Conservation (phyloP, 345 rosid genomes). For the Aurinia saxatilis region DNA sequence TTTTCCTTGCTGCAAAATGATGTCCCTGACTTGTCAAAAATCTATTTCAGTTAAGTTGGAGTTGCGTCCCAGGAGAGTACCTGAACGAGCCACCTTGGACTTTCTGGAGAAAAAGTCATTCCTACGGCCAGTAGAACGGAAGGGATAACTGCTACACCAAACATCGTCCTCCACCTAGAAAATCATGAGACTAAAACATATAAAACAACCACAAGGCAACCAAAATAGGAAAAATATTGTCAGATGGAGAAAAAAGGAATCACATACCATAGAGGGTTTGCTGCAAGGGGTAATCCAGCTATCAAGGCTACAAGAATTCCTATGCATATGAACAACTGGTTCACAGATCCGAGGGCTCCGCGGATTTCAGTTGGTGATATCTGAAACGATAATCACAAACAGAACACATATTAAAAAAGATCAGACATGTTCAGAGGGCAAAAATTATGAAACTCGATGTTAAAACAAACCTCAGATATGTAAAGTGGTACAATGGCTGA, state of each 20-base stretch:
- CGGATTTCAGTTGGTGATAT: constrained; percentile 98
- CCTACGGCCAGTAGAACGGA: constrained; percentile 83
- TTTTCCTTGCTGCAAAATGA: constrained; percentile 73
- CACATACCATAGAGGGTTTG: constrained; percentile 73
- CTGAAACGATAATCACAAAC: constrained; percentile 27
- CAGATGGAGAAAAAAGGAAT: background rate
- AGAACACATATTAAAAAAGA: background rate
- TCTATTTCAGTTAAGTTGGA: background rate
- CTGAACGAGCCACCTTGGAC: constrained; percentile 99
- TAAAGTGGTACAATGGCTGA: constrained; percentile 96
- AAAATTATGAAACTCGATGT: background rate
- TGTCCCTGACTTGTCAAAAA: background rate
- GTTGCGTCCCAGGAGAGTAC: constrained; percentile 29
- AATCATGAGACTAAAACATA: background rate
- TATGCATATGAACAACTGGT: constrained; percentile 91
- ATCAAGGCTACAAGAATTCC: constrained; percentile 96
- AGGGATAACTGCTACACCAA: constrained; percentile 74
- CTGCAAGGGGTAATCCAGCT: constrained; percentile 93
- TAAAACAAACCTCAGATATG: constrained; percentile 85
- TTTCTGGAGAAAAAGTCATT: constrained; percentile 91
- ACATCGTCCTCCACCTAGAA: constrained; percentile 99
- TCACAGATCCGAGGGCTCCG: constrained; percentile 92
- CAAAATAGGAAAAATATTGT: background rate
- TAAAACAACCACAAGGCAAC: background rate
- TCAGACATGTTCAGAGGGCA: background rate